Evolutionary conservation across 495 filamentous ascomycete species (phyloP).

Genomic region (Penicillium atrosanguineum): DNA sequence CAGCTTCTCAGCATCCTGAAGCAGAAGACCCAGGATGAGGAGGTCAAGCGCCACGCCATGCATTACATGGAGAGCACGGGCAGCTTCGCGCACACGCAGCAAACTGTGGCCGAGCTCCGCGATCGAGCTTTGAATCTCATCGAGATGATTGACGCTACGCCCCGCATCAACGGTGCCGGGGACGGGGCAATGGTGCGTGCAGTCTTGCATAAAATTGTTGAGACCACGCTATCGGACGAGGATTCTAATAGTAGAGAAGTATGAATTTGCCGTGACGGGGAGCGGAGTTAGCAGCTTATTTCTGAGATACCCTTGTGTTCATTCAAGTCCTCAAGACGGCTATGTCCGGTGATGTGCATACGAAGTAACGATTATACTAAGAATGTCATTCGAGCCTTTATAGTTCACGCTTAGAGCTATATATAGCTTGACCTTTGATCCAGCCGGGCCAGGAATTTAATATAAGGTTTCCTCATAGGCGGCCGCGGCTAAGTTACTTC

Average conservation of each 20-base stretch:
- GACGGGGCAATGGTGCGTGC: conserved; percentile 42
- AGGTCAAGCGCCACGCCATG: conserved; percentile 91
- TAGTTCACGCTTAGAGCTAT: background rate
- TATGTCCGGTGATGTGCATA: background rate
- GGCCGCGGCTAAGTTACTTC: too few relatives aligned
- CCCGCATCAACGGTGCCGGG: conserved; percentile 27
- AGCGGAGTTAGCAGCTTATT: background rate
- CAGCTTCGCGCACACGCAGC: conserved; percentile 80
- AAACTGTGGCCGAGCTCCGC: conserved; percentile 65
- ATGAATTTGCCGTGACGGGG: background rate
- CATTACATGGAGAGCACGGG: conserved; percentile 85
- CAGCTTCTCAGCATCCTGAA: conserved; percentile 89
- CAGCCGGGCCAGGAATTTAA: background rate
- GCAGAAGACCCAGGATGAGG: conserved; percentile 80
- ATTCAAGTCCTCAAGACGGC: background rate
- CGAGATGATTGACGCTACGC: conserved; percentile 60
- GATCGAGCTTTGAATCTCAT: conserved; percentile 65
- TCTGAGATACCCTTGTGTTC: conserved; percentile 7
- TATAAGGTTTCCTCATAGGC: background rate
- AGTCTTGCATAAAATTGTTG: conserved; percentile 48
- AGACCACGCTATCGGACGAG: conserved; percentile 35
- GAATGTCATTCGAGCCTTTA: background rate
- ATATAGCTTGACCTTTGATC: background rate
- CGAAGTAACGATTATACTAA: background rate
- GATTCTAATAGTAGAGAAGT: background rate